phyloP scores from a whole-genome alignment of 2,329 filamentous ascomycete species.

The Fulvia fulva region DNA sequence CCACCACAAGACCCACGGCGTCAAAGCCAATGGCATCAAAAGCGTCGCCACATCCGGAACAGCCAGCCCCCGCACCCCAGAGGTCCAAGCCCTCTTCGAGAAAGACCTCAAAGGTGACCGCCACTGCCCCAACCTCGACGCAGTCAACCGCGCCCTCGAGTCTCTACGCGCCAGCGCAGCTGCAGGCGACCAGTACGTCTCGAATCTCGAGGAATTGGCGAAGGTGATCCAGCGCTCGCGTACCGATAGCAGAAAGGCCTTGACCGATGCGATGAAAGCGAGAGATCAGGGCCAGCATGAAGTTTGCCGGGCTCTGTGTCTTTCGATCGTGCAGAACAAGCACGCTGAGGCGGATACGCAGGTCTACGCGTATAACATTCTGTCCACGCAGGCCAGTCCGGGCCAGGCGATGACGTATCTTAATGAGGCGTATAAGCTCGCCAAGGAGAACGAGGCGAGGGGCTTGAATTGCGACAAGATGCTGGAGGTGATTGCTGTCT shows the following conservation, averaged over 20 bases:
- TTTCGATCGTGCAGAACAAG: slow-evolving; percentile 19
- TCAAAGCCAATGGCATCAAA: background rate
- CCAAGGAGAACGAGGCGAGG: slow-evolving; percentile 8
- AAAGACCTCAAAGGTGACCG: slow-evolving; percentile 3
- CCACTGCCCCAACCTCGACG: slow-evolving; percentile 16
- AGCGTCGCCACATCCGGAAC: background rate
- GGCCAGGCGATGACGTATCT: slow-evolving; percentile 20
- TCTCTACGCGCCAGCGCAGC: slow-evolving; percentile 6
- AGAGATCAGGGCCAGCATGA: slow-evolving; percentile 17
- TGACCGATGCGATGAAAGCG: slow-evolving; percentile 23
- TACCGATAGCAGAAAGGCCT: slow-evolving; percentile 14
- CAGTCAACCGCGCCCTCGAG: slow-evolving; percentile 18
- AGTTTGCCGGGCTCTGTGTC: slow-evolving; percentile 21
- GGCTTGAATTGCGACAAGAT: slow-evolving; percentile 16
- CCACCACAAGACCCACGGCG: background rate
- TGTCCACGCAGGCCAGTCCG: slow-evolving; percentile 18
- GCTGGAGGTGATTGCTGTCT: slow-evolving; percentile 16
- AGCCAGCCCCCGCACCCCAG: slow-evolving; percentile 11
- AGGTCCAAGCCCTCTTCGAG: slow-evolving; percentile 18
- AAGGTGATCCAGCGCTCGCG: slow-evolving; percentile 13
- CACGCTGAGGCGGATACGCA: slow-evolving; percentile 18
- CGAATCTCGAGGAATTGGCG: slow-evolving; percentile 9
- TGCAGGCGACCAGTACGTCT: slow-evolving; percentile 8
- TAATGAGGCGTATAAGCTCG: slow-evolving; percentile 16
- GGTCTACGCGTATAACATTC: slow-evolving; percentile 26